Evolutionary conservation across 1,139 yeast genomes (phyloP).

Genomic region (Trichomonascaceae sp.): DNA sequence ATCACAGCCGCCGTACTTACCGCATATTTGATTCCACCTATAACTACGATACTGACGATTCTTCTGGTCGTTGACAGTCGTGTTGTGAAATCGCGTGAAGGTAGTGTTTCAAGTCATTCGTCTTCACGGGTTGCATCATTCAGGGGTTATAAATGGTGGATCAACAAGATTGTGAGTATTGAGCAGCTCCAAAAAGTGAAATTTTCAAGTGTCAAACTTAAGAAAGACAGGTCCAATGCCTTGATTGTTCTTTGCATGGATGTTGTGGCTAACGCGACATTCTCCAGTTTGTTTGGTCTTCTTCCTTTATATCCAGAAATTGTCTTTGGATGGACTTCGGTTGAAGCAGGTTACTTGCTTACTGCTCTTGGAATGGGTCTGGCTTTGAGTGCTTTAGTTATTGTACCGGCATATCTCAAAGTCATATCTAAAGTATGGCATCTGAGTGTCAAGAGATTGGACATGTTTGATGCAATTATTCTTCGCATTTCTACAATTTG

Average conservation of each 20-base stretch:
- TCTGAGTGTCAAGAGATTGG: constrained; percentile 35
- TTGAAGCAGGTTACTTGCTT: constrained; percentile 52
- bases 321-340: constrained; percentile 53
- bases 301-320: constrained; percentile 54
- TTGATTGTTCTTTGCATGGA: constrained; percentile 41
- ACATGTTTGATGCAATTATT: constrained; percentile 48
- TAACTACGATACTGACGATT: constrained; percentile 32
- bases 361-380: constrained; percentile 48
- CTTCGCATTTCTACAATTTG: constrained; percentile 35
- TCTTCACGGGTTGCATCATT: not conserved
- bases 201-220: constrained; percentile 30
- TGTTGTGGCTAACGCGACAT: constrained; percentile 32
- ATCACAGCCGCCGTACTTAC: constrained; percentile 22
- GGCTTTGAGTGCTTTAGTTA: constrained; percentile 37
- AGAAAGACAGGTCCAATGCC: constrained; percentile 31
- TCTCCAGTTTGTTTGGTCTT: constrained; percentile 40
- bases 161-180: constrained; percentile 13
- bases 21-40: constrained; percentile 20
- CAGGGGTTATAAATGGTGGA: constrained; percentile 5
- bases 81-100: constrained; percentile 10
- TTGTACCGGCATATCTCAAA: constrained; percentile 40
- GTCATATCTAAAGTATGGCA: constrained; percentile 29
- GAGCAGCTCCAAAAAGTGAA: constrained; percentile 44
- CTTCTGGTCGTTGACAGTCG: constrained; percentile 55
- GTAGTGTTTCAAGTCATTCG: constrained; percentile 10